phyloP scores from a whole-genome alignment of 2,329 filamentous ascomycete genomes.

The Pestalotiopsis sp. region DNA sequence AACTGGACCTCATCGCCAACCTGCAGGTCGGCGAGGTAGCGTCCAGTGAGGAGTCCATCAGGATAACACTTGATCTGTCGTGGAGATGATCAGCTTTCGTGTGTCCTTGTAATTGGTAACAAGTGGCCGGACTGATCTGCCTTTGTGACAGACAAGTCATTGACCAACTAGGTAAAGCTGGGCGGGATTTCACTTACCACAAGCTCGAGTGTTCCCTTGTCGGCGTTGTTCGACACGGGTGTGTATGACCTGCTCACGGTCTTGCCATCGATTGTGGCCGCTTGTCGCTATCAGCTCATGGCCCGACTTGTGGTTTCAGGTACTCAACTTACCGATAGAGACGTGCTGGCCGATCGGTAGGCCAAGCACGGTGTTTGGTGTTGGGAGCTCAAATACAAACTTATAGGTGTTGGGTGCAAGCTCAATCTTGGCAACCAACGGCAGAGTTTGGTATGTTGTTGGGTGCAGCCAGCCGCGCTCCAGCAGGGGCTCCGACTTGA shows the following conservation, averaged over 20 bases:
- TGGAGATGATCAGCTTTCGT: background rate
- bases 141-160: background rate
- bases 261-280: conserved; percentile 47
- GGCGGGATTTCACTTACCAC: conserved; percentile 25
- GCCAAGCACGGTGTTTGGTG: conserved; percentile 45
- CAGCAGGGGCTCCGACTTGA: conserved; percentile 40
- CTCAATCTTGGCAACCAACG: conserved; percentile 41
- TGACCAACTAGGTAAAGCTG: background rate
- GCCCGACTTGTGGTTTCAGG: background rate
- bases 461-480: conserved; percentile 52
- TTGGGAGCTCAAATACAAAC: conserved; percentile 51
- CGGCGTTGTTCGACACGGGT: conserved; percentile 52
- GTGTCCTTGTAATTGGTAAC: background rate
- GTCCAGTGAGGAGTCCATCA: conserved; percentile 50
- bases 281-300: conserved; percentile 15
- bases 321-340: conserved; percentile 36
- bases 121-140: no score
- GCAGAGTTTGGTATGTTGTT: conserved; percentile 47
- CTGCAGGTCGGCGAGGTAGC: conserved; percentile 48
- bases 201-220: conserved; percentile 51
- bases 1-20: conserved; percentile 53
- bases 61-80: conserved; percentile 49
- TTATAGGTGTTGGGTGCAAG: conserved; percentile 48
- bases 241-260: conserved; percentile 56
- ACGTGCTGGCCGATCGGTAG: conserved; percentile 61